A percentile compares a stretch with the other conserved stretches of the same genome.
These are phyloP conservation scores for Coniella vitis DNA, from an alignment of 2,329 filamentous ascomycete genomes.

Conservation along the genomic window DNA sequence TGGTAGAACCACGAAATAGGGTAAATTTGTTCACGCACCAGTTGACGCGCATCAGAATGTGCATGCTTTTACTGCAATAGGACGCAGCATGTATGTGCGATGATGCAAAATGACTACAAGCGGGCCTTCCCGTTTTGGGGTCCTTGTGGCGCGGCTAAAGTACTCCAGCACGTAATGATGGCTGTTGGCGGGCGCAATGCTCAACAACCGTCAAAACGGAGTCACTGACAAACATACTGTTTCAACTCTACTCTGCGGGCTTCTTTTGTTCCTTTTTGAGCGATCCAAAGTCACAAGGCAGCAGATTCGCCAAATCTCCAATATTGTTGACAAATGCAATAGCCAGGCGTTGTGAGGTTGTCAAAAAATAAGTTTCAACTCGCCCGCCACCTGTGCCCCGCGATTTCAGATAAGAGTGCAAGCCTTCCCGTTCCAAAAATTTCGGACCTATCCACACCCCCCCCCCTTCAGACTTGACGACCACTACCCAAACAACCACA, in stretches of 20 bases:
- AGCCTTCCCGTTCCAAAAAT: conserved; percentile 15
- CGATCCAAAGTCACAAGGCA: background rate
- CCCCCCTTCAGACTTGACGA: conserved; percentile 2
- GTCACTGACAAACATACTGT: conserved; percentile 10
- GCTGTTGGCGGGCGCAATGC: no score
- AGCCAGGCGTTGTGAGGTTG: background rate
- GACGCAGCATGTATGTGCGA: background rate
- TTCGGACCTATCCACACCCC: conserved; percentile 10
- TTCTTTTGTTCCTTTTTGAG: background rate
- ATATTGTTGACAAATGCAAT: background rate
- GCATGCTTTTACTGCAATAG: no score
- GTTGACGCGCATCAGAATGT: no score
- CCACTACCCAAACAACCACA: conserved; percentile 7
- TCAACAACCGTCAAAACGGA: background rate
- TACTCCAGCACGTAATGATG: background rate
- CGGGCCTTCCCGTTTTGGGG: conserved; percentile 12
- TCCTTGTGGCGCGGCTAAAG: conserved; percentile 1
- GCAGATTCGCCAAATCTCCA: background rate
- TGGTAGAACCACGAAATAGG: no score
- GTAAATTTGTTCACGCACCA: no score
- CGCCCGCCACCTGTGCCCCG: conserved; percentile 10
- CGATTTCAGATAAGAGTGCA: conserved; percentile 14
- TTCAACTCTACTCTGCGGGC: background rate
- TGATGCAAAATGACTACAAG: conserved; percentile 17
- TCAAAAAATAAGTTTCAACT: background rate